A percentile compares a stretch with the other conserved stretches of the same genome.
Evolutionary conservation across 1,139 yeast species (phyloP).

Genomic region (Meyerozyma sp.): DNA sequence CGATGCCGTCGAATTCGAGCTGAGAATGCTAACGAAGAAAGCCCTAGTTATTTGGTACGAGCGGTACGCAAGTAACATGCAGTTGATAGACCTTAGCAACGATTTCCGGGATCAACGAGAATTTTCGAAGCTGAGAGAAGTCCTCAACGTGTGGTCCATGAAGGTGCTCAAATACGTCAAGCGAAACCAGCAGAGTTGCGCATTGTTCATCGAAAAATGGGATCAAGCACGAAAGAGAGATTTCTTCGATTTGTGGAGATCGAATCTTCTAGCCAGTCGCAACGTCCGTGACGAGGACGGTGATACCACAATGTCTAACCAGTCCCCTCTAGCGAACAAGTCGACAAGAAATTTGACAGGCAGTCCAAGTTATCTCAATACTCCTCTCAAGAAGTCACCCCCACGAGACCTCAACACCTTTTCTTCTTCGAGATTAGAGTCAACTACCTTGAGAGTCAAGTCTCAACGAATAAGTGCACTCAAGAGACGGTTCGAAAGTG

Average conservation of each 20-base stretch:
- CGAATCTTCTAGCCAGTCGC: constrained; percentile 3
- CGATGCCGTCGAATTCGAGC: constrained; percentile 17
- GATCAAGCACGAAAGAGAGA: constrained; percentile 21
- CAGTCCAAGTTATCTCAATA: constrained; percentile 21
- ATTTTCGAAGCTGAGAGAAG: constrained; percentile 18
- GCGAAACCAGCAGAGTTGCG: constrained; percentile 34
- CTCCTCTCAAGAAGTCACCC: constrained; percentile 27
- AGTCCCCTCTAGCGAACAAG: constrained; percentile 33
- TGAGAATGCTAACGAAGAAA: constrained; percentile 21
- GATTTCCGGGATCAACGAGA: constrained; percentile 25
- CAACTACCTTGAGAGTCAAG: constrained; percentile 32
- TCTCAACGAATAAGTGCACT: constrained; percentile 31
- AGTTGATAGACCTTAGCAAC: constrained; percentile 24
- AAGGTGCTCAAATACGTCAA: constrained; percentile 27
- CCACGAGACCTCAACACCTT: constrained; percentile 20
- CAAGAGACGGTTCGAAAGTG: constrained; percentile 29
- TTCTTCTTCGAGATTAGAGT: constrained; percentile 21
- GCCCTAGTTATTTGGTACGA: constrained; percentile 32
- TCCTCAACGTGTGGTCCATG: constrained; percentile 36
- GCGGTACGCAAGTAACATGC: constrained; percentile 12
- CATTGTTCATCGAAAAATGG: constrained; percentile 31
- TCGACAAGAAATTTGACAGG: constrained; percentile 6
- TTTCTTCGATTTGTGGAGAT: constrained; percentile 34
- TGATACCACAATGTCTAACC: constrained; percentile 16
- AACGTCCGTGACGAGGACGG: constrained; percentile 12